Base-by-base conservation (phyloP, 176 grass and related monocot genomes). In the Carex scoparia region DNA sequence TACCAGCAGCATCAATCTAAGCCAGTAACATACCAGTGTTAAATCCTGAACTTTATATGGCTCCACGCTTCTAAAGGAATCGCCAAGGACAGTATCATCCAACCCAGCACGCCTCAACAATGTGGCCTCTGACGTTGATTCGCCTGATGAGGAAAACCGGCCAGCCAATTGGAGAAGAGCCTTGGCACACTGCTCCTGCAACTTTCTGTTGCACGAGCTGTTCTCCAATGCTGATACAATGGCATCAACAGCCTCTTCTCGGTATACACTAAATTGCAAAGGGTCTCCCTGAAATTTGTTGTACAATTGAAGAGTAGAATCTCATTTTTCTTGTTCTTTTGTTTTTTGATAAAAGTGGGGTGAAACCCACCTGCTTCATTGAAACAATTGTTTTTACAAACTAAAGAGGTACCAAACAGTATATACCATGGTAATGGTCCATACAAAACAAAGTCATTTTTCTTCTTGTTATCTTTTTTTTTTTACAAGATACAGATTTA, bases 171-270 rank as follows among this genome's bases (percentile, higher is more conserved):
- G 87, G 60, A 91, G 83, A 83, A 99, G 87, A 84, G 91, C 93
- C 73, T 94, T 88, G 33, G 90, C 87, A 69, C 93, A 99, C 66
- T 92, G 91, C 75, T 94, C 88, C 84, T 95, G 96, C 65, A 94
- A 80, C 72, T 95, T 95, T 79, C 70, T 89, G 66, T 87, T 94
- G 38, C 85, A 65, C 59, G 88, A 88, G 76, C 92, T 87, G 64
- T 87, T 81, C 69, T 99, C 96, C 71, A 99, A 80, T 77, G 85
- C 85, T 73, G 77, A 79, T 86, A 92, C 46, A 5, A 99, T 71
- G 77, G 91, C 93, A 54, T 99, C 91, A 73, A 95, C 83, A 0
- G 90, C 93, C 79, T 99, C 96, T 89, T 94, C 93, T 87, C 96
- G 86, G 74, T 94, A 92, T 33, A 95, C 62, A 38, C 96, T 99